phyloP scores from a whole-genome alignment of 106 monocot species.

The Acanthochlamys bracteata region DNA sequence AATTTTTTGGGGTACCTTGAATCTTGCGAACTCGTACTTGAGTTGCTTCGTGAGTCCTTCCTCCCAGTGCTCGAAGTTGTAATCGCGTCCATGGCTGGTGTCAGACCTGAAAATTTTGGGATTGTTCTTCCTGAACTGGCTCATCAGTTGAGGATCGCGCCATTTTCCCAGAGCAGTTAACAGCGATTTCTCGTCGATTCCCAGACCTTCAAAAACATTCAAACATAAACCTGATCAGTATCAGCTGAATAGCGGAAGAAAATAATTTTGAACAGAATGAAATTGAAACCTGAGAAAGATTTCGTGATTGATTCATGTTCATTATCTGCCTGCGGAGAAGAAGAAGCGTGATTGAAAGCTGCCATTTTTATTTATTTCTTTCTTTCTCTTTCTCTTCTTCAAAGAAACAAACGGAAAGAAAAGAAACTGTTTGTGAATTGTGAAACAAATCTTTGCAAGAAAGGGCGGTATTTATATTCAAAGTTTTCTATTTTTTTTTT shows the following conservation, averaged over 20 bases:
- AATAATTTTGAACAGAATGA: too few species aligned
- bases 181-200: slow-evolving; percentile 51
- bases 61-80: slow-evolving; percentile 36
- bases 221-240: too few species aligned
- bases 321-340: slow-evolving; percentile 15
- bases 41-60: slow-evolving; percentile 29
- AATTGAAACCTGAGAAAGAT: slow-evolving; percentile 42
- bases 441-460: background rate
- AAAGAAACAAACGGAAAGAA: background rate
- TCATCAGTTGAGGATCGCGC: slow-evolving; percentile 31
- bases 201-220: slow-evolving; percentile 20
- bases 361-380: slow-evolving; percentile 1
- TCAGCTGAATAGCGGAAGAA: too few species aligned
- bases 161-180: slow-evolving; percentile 32
- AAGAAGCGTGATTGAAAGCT: too few species aligned
- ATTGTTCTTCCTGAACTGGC: slow-evolving; percentile 23
- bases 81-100: slow-evolving; percentile 2
- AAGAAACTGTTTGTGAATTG: background rate
- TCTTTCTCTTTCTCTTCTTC: background rate
- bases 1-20: slow-evolving; percentile 38
- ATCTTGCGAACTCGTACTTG: slow-evolving; percentile 46
- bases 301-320: slow-evolving; percentile 32
- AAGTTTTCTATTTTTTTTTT: background rate
- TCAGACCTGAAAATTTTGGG: slow-evolving; percentile 24
- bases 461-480: background rate